Evolutionary conservation across 129 eudicot genomes (phyloP), one percentile per base, ranked within the genome.

Genomic region (Centella asiatica): DNA sequence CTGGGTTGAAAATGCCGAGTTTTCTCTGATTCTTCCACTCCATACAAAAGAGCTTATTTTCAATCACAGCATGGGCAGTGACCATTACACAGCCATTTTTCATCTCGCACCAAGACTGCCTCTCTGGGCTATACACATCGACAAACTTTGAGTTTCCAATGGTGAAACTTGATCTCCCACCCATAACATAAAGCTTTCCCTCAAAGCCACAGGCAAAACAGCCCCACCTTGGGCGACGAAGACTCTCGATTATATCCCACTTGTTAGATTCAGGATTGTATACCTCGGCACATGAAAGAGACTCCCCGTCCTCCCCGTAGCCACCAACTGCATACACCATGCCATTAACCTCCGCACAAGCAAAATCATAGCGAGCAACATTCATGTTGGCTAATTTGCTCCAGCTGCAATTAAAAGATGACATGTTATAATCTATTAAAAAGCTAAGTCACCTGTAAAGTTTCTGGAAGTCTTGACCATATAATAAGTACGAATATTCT

Each of bases 51-150:
- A 92, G 77, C 81, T 82, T 84, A 69, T 87, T 76, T 14, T 84
- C 90, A 14, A 92, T 70, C 27, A 87, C 88, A 2, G 99, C 99
- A 67, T 87, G 96, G 33, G 99, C 86, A 1, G 99, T 92, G 4
- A 92, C 99, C 99, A 92, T 92, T 8, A 92, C 99, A 60, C 99
- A 92, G 6, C 99, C 99, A 28, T 87, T 92, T 69, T 92, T 92
- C 88, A 82, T 92, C 84, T 82, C 92, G 18, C 64, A 34, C 99
- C 99, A 92, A 13, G 83, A 58, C 58, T 78, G 90, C 6, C 37
- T 72, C 58, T 72, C 86, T 1, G 99, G 90, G 76, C 71, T 44
- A 54, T 92, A 92, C 42, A 92, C 82, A 36, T 92, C 99, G n/a
- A 90, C 84, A 31, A 73, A 86, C 83, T 80, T 81, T 48, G 95